Evolutionary conservation across 2,329 filamentous ascomycete species (phyloP).

Genomic region (Trichophyton verrucosum): DNA sequence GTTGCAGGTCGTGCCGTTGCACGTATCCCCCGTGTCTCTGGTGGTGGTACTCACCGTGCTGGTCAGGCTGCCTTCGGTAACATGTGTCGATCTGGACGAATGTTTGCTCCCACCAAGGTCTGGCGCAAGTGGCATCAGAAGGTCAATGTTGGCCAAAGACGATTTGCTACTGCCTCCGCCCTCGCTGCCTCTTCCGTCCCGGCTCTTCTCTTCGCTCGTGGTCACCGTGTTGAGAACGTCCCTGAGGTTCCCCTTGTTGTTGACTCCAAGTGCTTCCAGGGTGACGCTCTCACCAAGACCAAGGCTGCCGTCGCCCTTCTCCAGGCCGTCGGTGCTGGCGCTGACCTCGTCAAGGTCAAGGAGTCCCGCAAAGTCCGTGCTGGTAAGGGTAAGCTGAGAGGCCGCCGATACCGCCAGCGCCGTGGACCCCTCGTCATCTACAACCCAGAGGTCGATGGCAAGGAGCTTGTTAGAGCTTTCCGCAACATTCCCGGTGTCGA

Average conservation of each 20-base stretch:
- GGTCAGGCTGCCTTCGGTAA: slow-evolving; percentile 99
- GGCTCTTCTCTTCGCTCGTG: slow-evolving; percentile 89
- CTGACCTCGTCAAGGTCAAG: slow-evolving; percentile 92
- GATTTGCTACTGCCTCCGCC: slow-evolving; percentile 94
- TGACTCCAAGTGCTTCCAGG: slow-evolving; percentile 78
- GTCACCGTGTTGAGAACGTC: slow-evolving; percentile 84
- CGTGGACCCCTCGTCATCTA: slow-evolving; percentile 97
- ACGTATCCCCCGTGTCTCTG: slow-evolving; percentile 99
- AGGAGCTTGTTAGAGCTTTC: slow-evolving; percentile 86
- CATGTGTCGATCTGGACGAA: slow-evolving; percentile 99
- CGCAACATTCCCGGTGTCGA: slow-evolving; percentile 98
- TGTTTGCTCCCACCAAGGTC: slow-evolving; percentile 99
- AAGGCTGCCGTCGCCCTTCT: slow-evolving; percentile 74
- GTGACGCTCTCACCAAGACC: slow-evolving; percentile 73
- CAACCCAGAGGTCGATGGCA: slow-evolving; percentile 89
- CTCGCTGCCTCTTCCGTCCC: slow-evolving; percentile 91
- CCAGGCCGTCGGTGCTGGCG: slow-evolving; percentile 77
- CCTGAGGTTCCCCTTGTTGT: slow-evolving; percentile 95
- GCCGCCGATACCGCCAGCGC: slow-evolving; percentile 92
- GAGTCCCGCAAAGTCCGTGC: slow-evolving; percentile 92
- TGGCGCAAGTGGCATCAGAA: slow-evolving; percentile 99
- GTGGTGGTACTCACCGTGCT: slow-evolving; percentile 99
- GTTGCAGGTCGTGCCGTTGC: slow-evolving; percentile 88
- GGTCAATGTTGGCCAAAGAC: slow-evolving; percentile 98
- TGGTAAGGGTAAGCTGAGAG: slow-evolving; percentile 97